Evolutionary conservation across 768 basidiomycete genomes (phyloP), one percentile per base, ranked within the genome.

Genomic region (Phylloporus sp.): DNA sequence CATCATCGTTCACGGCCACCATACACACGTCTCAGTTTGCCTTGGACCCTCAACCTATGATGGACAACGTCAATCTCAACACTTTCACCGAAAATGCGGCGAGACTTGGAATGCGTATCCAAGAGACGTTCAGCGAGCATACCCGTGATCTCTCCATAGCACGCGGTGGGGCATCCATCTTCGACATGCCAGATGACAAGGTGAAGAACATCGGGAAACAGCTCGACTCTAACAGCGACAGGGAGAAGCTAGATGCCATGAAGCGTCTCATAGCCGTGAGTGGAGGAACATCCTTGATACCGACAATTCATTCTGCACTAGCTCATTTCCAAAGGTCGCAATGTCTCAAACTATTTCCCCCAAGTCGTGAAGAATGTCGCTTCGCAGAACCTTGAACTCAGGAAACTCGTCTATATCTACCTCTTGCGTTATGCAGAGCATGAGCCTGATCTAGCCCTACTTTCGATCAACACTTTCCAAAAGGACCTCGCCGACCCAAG

Each of bases 401-500:
- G 95, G 53, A 97, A 98, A 72, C 84, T 99, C 47, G 93, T 98
- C 34, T 98, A 98, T 70, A 95, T 98, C 57, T 99, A 95, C 73
- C 85, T 99, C 57, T 75, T 98, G 40, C 86, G 92, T 53, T 95
- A 97, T 70, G 93, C 97, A 45, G 85, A 90, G 36, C 82, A 85
- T 29, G 94, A 97, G 61, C 95, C 97, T 13, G 97, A 98, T 69
- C 84, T 98, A 43, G 90, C 95, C 1, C 72, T 99, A 44, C 78
- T 99, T 27, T 95, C 94, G 3, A 95, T 99, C 75, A 99, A 99
- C 72, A 95, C 95, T 1, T 97, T 98, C 66, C 97, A 99, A 69
- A 92, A 91, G 70, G 97, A 99, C 71, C 76, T 99, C 27, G 84
- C 86, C 5, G 97, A 98, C 62, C 75, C 85, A 28, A 97, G 88